A percentile compares a stretch with the other conserved stretches of the same genome.
phyloP scores from a whole-genome alignment of 2,329 filamentous ascomycete species.

The Juglanconis sp. region DNA sequence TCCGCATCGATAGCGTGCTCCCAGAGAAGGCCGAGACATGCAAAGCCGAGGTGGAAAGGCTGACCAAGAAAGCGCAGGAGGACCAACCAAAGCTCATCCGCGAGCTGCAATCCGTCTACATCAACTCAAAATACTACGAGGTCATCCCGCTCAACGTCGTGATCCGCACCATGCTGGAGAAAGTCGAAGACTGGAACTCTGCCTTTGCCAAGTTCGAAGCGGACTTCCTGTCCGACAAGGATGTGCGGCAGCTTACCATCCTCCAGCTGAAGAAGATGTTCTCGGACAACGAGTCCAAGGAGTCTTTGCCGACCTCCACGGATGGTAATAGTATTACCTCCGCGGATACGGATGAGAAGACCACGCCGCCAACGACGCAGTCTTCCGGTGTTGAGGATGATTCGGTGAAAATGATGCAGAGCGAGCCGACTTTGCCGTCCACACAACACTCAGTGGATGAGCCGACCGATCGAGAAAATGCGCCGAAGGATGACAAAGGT shows the following conservation, averaged over 20 bases:
- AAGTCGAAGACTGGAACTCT: conserved; percentile 88
- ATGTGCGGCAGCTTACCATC: conserved; percentile 87
- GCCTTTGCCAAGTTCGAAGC: conserved; percentile 87
- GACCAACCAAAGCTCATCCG: conserved; percentile 72
- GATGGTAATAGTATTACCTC: conserved; percentile 21
- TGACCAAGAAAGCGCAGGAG: conserved; percentile 77
- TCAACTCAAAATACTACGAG: conserved; percentile 93
- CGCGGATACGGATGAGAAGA: conserved; percentile 44
- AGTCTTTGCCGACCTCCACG: conserved; percentile 63
- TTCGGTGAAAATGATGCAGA: conserved; percentile 10
- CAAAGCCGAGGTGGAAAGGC: conserved; percentile 72
- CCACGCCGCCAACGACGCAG: conserved; percentile 37
- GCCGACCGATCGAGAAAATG: conserved; percentile 11
- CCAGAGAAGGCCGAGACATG: conserved; percentile 84
- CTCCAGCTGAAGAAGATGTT: conserved; percentile 95
- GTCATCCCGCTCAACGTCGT: conserved; percentile 90
- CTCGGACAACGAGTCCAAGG: conserved; percentile 80
- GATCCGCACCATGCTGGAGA: conserved; percentile 86
- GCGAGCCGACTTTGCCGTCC: conserved; percentile 10
- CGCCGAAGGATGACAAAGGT: background rate
- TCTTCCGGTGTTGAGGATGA: conserved; percentile 15
- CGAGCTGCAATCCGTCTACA: conserved; percentile 85
- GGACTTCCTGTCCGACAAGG: conserved; percentile 93
- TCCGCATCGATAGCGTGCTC: conserved; percentile 86
- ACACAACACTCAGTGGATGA: conserved; percentile 20